These are phyloP conservation scores for Jatropha multifida DNA, from an alignment of 441 rosid genomes.

Conservation along the genomic window DNA sequence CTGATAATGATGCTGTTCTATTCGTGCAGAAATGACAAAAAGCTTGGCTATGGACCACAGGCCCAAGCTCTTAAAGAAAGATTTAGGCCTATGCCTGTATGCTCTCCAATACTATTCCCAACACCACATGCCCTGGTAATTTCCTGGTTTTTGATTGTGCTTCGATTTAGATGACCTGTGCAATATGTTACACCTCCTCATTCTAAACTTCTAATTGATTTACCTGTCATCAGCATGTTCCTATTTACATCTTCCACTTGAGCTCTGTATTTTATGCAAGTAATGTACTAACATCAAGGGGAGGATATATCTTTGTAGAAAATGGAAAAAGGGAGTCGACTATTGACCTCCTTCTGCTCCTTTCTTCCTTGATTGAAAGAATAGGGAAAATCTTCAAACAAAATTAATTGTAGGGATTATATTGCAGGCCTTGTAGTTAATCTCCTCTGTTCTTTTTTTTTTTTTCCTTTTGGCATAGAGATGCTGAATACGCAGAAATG, in stretches of 20 bases:
- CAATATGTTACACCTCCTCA: conserved; percentile 1
- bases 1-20: conserved; percentile 24
- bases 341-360: neutral
- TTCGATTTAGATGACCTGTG: neutral
- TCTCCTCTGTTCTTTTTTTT: conserved; percentile 3
- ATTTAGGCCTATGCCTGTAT: conserved; percentile 92
- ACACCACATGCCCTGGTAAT: conserved; percentile 92
- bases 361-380: neutral
- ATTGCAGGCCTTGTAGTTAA: neutral
- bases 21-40: conserved; percentile 70
- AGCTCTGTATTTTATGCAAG: neutral
- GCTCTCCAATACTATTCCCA: conserved; percentile 84
- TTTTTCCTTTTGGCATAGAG: neutral
- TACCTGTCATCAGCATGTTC: neutral
- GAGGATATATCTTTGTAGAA: neutral
- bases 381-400: neutral
- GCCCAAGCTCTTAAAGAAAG: conserved; percentile 67
- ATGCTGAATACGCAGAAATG: neutral
- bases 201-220: neutral
- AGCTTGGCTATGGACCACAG: conserved; percentile 45
- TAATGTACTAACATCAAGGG: neutral
- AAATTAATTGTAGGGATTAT: neutral
- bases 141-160: conserved; percentile 17
- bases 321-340: neutral
- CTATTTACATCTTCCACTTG: neutral